Conservation (phyloP, 2,329 filamentous ascomycete species). For the Aspergillus fischeri region DNA sequence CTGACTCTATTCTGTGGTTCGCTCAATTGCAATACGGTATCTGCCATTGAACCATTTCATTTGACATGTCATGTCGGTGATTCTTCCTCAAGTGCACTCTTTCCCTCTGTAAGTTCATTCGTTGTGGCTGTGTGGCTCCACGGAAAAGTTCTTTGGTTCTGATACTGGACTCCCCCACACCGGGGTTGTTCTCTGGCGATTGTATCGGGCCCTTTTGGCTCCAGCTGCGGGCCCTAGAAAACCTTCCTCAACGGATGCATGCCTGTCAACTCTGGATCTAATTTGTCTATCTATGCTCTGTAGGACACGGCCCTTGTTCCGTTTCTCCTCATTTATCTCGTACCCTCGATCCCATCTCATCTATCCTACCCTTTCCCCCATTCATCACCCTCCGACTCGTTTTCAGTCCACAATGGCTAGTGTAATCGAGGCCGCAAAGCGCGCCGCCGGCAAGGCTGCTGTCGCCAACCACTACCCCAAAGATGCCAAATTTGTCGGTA, state of each 20-base stretch:
- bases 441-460: conserved; percentile 54
- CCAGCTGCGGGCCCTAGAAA: background rate
- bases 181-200: conserved; percentile 1
- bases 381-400: conserved; percentile 7
- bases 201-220: background rate
- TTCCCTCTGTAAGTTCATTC: conserved; percentile 3
- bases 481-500: conserved; percentile 56
- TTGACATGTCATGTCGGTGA: conserved; percentile 4
- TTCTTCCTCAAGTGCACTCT: conserved; percentile 1
- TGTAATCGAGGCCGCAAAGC: conserved; percentile 56
- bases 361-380: conserved; percentile 1
- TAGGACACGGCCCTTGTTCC: conserved; percentile 8
- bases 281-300: conserved; percentile 6
- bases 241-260: conserved; percentile 4
- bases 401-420: conserved; percentile 30
- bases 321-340: background rate
- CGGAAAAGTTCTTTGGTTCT: background rate
- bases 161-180: background rate
- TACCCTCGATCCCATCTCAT: conserved; percentile 1
- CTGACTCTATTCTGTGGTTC: background rate
- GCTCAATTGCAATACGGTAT: background rate
- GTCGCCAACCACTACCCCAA: conserved; percentile 59
- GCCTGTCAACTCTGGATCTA: conserved; percentile 7
- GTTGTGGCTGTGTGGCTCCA: background rate
- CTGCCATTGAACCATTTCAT: background rate